Base-by-base conservation (phyloP, 1,284 basidiomycete species). In the Rhodotorula glutinis region DNA sequence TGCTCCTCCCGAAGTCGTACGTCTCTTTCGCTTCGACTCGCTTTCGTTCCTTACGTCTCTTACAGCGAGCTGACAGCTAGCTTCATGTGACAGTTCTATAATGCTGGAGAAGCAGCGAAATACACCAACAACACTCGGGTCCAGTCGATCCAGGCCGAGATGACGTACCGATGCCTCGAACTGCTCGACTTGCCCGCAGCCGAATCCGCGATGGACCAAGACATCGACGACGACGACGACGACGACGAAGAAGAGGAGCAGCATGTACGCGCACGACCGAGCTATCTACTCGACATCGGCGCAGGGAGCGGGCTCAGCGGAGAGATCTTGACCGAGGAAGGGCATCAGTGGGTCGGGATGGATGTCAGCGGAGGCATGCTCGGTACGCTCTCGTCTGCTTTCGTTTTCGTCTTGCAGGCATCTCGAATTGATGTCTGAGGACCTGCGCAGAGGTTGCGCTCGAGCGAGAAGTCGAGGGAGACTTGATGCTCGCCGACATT, bases 271-370 rank as follows among this genome's bases (percentile, higher is more conserved):
- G 49, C 49, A 0, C 57, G 91, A 69, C 85, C 91, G 1, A 87
- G 88, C 0, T 90, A 91, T 76, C 81, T 99, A 17, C 86, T 98
- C 47, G 96, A 99, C 79, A 94, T 99, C 69, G 96, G 96, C 1
- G 98, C 95, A 77, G 96, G 96, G 9, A 93, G 90, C n/a, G 96
- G 96, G 3, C 80, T 99, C n/a, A 93, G 90, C 33, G 96, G 96
- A 8, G 95, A 98, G 80, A 92, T 98, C 73, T 82, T 99, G 57
- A 92, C 94, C 66, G 92, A 97, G 75, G 87, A 92, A 75, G 95
- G 96, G 0, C 88, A 98, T 78, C 80, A 88, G 53, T 99, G 96
- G 96, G 85, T 91, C 11, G 96, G 96, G 7, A 87, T 94, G 21
- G 96, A 98, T 78, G 89, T 98, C 69, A 88, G 93, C 0, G 95